Conservation (phyloP, 192 early-diverging fungal species). For the Pecoramyces ruminantium region DNA sequence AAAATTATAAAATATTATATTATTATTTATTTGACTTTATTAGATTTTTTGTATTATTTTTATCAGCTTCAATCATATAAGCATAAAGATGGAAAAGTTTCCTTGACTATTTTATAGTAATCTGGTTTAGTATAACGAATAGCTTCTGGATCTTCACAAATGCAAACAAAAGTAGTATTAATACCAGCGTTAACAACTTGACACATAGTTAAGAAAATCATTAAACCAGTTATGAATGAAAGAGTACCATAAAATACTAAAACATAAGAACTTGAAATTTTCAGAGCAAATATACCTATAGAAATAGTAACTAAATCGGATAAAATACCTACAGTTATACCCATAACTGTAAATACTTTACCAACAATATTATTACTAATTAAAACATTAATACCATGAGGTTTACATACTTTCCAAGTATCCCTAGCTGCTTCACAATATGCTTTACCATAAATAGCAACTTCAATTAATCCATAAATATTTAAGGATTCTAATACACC, state of each 20-base stretch:
- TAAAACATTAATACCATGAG: no score
- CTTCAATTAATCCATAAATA: no score
- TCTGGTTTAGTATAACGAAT: conserved; percentile 41
- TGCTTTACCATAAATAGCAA: no score
- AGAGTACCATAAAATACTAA: no score
- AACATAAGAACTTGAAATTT: not conserved
- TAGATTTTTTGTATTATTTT: no score
- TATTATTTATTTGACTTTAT: no score
- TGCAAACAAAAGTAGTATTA: conserved; percentile 81
- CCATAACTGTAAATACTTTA: no score
- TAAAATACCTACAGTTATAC: conserved; percentile 29
- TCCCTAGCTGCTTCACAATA: no score
- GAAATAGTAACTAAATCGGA: not conserved
- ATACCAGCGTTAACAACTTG: conserved; percentile 69
- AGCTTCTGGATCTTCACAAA: conserved; percentile 64
- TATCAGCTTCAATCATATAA: no score
- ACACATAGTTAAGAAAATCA: conserved; percentile 61
- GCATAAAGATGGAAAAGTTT: conserved; percentile 16
- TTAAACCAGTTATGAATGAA: conserved; percentile 60
- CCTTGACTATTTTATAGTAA: conserved; percentile 20
- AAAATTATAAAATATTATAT: no score
- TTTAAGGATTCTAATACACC: conserved; percentile 59
- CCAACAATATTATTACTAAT: no score
- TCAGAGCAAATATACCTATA: not conserved
- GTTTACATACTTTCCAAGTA: no score